Base-by-base conservation (phyloP, 495 filamentous ascomycete species). In the Penicillium goetzii region DNA sequence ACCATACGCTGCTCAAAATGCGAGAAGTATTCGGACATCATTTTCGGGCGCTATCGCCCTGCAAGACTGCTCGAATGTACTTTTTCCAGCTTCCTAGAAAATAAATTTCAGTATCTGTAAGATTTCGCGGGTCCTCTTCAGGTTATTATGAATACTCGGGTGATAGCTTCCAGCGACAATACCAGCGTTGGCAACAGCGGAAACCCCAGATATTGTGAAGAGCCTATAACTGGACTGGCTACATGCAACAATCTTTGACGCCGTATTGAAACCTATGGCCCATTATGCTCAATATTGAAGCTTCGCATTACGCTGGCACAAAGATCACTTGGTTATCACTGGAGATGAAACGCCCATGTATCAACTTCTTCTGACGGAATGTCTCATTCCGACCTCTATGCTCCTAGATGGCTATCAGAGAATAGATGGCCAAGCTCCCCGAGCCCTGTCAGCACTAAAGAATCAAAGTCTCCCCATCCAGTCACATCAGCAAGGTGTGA, bases 381-480 rank as follows among this genome's bases (percentile, higher is more conserved):
- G 8, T 47, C 43, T 25, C 43, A 23, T 23, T 47, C 21, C 15
- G 17, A 0, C 7, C 21, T 14, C 10, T 14, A 47, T 12, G 19
- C 19, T 23, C 19, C n/a, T 47, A 12, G 9, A 10, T 43, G 10
- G 19, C 25, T 10, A 23, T 47, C 43, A 12, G 43, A n/a, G 10
- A 47, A 47, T 1, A 47, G 11, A 14, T 47, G 19, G 15, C 43
- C 21, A 0, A 21, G 33, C 3, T 54, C 64, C 15, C 64, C 60
- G 2, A 60, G 17, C 1, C 56, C 60, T 0, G 56, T 56, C 19
- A 67, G 15, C 34, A 52, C 60, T 14, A 74, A 36, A 6, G 69
- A 74, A 61, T 76, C 74, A 40, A 68, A 67, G 10, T 68, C 74
- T 49, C 77, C 74, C 64, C 63, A 68, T 43, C 61, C 59, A 45